A percentile compares a stretch with the other conserved stretches of the same genome.
These are phyloP conservation scores for Digitaria exilis DNA, from an alignment of 202 grass and related monocot genomes.

Conservation along the genomic window DNA sequence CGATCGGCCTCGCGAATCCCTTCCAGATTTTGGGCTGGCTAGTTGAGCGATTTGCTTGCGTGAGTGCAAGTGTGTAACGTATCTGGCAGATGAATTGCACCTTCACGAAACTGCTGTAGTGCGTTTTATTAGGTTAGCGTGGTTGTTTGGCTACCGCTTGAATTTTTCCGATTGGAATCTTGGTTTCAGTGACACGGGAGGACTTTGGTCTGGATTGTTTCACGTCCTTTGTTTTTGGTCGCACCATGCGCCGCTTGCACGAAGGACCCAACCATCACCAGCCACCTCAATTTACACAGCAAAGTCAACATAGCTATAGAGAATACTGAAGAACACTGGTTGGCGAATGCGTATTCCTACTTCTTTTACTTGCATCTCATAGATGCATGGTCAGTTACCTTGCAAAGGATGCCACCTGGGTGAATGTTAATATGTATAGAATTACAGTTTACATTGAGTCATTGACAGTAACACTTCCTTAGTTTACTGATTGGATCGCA, in stretches of 20 bases:
- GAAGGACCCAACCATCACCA: background rate
- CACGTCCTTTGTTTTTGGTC: slow-evolving; percentile 8
- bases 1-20: background rate
- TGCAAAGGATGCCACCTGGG: no score
- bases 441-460: no score
- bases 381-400: background rate
- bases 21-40: background rate
- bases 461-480: no score
- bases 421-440: no score
- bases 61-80: background rate
- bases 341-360: background rate
- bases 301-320: background rate
- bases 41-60: background rate
- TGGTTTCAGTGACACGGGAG: background rate
- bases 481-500: background rate
- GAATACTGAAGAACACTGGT: background rate
- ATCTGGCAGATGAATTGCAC: background rate
- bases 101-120: background rate
- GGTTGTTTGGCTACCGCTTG: background rate
- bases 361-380: background rate
- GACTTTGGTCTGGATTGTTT: background rate
- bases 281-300: background rate
- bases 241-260: slow-evolving; percentile 5
- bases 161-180: background rate
- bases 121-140: background rate